Evolutionary conservation across 805 yeast genomes (phyloP).

Genomic region (Teunomyces cretensis): DNA sequence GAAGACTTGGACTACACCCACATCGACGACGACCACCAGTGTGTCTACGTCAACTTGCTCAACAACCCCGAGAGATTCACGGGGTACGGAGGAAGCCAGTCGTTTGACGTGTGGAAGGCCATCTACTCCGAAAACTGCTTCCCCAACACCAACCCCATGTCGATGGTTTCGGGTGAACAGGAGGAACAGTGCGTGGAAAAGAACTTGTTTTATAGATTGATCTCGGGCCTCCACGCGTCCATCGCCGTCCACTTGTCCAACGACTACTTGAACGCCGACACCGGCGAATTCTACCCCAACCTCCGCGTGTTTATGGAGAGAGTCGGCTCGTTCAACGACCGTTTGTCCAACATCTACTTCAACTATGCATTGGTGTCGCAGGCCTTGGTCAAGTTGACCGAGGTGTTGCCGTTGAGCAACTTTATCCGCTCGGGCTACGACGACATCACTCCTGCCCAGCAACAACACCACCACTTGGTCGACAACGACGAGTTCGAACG

Average conservation of each 20-base stretch:
- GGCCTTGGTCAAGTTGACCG: constrained; percentile 63
- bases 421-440: constrained; percentile 24
- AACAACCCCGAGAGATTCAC: constrained; percentile 96
- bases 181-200: constrained; percentile 73
- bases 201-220: constrained; percentile 78
- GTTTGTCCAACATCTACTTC: constrained; percentile 86
- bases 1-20: constrained; percentile 68
- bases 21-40: constrained; percentile 60
- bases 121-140: constrained; percentile 92
- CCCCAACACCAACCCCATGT: constrained; percentile 46
- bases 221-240: constrained; percentile 94
- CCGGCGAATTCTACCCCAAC: constrained; percentile 84
- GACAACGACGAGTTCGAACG: constrained; percentile 41
- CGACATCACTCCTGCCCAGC: constrained; percentile 12
- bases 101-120: constrained; percentile 89
- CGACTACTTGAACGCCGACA: constrained; percentile 60
- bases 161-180: constrained; percentile 30
- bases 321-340: constrained; percentile 87
- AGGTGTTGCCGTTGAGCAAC: constrained; percentile 28
- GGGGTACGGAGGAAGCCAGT: constrained; percentile 92
- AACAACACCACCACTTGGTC: constrained; percentile 43
- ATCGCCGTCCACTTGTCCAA: constrained; percentile 90
- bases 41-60: constrained; percentile 80
- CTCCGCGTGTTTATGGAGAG: constrained; percentile 78
- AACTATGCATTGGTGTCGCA: constrained; percentile 86